Base-by-base conservation (phyloP, 78 protist species). In the Dictyostelium purpureum region DNA sequence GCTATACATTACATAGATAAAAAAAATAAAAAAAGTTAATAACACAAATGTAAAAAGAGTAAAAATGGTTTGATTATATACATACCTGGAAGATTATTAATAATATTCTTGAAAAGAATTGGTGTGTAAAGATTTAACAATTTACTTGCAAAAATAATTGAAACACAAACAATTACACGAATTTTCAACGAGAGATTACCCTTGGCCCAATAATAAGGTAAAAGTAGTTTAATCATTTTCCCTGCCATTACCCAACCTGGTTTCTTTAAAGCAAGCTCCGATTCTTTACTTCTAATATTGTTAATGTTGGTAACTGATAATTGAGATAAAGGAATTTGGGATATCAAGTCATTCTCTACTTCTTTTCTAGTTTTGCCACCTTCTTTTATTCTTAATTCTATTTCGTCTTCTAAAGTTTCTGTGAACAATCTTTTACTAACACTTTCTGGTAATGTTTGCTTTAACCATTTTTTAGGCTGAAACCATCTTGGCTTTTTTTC, bases 71-170 rank as follows among this genome's bases (percentile, higher is more conserved):
- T 37, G 52, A 0, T 96, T 83, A 35, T 90, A 10, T 67, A 96
- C 98, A 42, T 49, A 21, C 47, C 42, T 6, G 82, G 49, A 37
- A 97, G 67, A 2, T 40, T 14, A 70, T 98, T 97, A 6, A 98
- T 93, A 35, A 96, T 96, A 28, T 43, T 51, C 56, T 97, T 97
- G 96, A 96, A 98, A 56, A 89, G 28, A 67, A 96, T 70, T 12
- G 99, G 99, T n/a, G 94, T 96, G 31, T 77, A 67, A 12, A 83
- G 54, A 57, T 78, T 83, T 19, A 83, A 28, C n/a, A 89, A 43
- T 38, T 89, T 89, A 24, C 88, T 51, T 7, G 79, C 87, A 35
- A 89, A 70, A 2, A 89, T n/a, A 1, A 89, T 59, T 3, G 14
- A 3, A 6, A 89, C 76, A 19, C 88, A 79, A 2, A 40, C 7